Evolutionary conservation across 1,284 basidiomycete species (phyloP).

Genomic region (Xanthoconium separans): DNA sequence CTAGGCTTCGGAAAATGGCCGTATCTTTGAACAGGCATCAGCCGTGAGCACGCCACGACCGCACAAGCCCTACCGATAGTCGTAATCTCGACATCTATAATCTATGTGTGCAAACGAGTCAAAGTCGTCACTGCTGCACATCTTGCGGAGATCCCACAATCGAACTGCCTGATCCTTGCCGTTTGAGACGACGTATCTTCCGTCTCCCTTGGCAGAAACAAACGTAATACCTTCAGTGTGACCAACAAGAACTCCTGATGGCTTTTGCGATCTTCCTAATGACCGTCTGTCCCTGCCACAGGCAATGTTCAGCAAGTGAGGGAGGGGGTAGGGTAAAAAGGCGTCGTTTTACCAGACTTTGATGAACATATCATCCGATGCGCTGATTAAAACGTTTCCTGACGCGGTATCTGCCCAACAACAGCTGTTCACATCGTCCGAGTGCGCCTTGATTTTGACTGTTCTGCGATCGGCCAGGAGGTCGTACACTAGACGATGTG

Average conservation of each 20-base stretch:
- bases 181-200: constrained; percentile 95
- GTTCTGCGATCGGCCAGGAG: constrained; percentile 77
- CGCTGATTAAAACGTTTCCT: constrained; percentile 92
- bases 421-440: constrained; percentile 93
- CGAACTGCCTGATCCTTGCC: constrained; percentile 94
- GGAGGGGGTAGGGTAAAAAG: neutral
- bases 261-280: constrained; percentile 73
- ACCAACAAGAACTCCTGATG: constrained; percentile 90
- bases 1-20: constrained; percentile 66
- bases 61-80: constrained; percentile 65
- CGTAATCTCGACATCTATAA: constrained; percentile 71
- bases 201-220: constrained; percentile 87
- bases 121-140: constrained; percentile 76
- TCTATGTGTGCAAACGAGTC: constrained; percentile 49
- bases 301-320: neutral
- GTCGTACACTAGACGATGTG: constrained; percentile 75
- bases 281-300: constrained; percentile 84
- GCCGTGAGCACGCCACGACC: neutral
- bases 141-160: constrained; percentile 94
- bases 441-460: constrained; percentile 83
- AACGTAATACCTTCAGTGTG: constrained; percentile 95
- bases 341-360: constrained; percentile 80
- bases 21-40: constrained; percentile 42
- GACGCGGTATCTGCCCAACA: constrained; percentile 93
- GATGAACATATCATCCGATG: constrained; percentile 90